Evolutionary conservation across 2,329 filamentous ascomycete species (phyloP), one percentile per base, ranked within the genome.

Genomic region (Helicocarpus griseus): DNA sequence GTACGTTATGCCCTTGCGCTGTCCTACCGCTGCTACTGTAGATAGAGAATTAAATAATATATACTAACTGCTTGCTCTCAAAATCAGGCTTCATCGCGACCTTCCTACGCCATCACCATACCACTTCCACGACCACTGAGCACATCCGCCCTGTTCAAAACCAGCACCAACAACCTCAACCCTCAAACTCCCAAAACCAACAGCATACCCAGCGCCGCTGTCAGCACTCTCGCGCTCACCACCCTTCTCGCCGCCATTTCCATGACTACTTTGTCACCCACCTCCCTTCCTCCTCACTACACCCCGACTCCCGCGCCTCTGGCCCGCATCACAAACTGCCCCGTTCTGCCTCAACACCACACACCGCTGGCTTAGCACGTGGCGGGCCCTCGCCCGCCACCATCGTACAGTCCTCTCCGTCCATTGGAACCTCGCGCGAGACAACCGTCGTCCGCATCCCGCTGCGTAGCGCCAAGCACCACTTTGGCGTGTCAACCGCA

Each of bases 221-320:
- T 13, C 48, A 49, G 13, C 48, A 49, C 13, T 35, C 28, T 26
- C 7, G 22, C 28, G 28, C 38, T 26, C 28, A 31, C 24, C 17
- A 11, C 19, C 38, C n/a, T 26, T 41, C 38, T 13, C 73, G 70
- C 49, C 78, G 80, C 45, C 68, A 70, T 56, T 97, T 97, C 69
- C 89, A 96, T 73, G 89, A 94, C 61, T 97, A 98, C 74, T 98
- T 98, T 69, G 88, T 97, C 54, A 95, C 93, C 7, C 89, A 96
- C 67, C 79, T 98, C 1, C 91, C 93, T 4, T 95, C 89, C 17
- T 94, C 89, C 13, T 96, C 90, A 3, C 78, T 95, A 41, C 87
- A 96, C 61, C 91, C 93, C 6, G 91, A 97, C 69, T 86, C 87
- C 33, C 77, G 82, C 51, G 72, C 76, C 21, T 71, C 77, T 17